Percentiles rank a stretch among this genome's conserved stretches.
Evolutionary conservation across 2,329 filamentous ascomycete species (phyloP).

Genomic region (Ilyonectria robusta): DNA sequence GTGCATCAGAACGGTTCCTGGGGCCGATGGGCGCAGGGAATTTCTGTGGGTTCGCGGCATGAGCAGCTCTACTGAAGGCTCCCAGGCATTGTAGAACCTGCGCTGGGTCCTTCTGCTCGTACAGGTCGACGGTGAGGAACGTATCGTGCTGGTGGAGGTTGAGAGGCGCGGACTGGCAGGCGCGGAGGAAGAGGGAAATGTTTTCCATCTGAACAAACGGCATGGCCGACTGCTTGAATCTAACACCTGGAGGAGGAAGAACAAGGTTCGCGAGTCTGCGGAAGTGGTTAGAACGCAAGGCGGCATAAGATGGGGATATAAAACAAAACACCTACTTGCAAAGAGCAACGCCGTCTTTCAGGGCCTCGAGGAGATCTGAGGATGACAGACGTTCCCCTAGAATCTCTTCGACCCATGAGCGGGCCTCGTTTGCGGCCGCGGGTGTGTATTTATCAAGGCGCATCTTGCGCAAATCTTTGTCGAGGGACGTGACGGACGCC

Average conservation of each 20-base stretch:
- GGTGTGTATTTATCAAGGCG: slow-evolving; percentile 95
- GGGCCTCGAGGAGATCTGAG: slow-evolving; percentile 84
- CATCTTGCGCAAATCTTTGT: slow-evolving; percentile 95
- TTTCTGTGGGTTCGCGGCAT: slow-evolving; percentile 78
- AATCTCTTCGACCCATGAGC: slow-evolving; percentile 86
- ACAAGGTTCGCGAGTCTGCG: slow-evolving; percentile 85
- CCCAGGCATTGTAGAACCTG: slow-evolving; percentile 94
- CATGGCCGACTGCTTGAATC: slow-evolving; percentile 93
- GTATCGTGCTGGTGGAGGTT: slow-evolving; percentile 94
- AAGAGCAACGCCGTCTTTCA: slow-evolving; percentile 92
- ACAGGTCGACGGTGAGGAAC: slow-evolving; percentile 97
- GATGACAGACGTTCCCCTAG: slow-evolving; percentile 80
- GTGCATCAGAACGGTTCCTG: slow-evolving; percentile 68
- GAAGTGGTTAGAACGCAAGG: slow-evolving; percentile 28
- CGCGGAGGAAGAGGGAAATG: slow-evolving; percentile 93
- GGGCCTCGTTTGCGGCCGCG: slow-evolving; percentile 87
- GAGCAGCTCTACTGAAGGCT: slow-evolving; percentile 90
- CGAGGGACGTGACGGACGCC: slow-evolving; percentile 93
- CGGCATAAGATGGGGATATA: background rate
- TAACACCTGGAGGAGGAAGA: slow-evolving; percentile 82
- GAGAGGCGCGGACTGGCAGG: slow-evolving; percentile 87
- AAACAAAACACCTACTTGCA: slow-evolving; percentile 79
- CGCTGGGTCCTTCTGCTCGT: slow-evolving; percentile 94
- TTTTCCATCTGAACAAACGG: slow-evolving; percentile 99
- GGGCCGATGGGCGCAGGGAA: slow-evolving; percentile 86